Evolutionary conservation across 768 basidiomycete genomes (phyloP).

Genomic region (Coprinellus micaceus): DNA sequence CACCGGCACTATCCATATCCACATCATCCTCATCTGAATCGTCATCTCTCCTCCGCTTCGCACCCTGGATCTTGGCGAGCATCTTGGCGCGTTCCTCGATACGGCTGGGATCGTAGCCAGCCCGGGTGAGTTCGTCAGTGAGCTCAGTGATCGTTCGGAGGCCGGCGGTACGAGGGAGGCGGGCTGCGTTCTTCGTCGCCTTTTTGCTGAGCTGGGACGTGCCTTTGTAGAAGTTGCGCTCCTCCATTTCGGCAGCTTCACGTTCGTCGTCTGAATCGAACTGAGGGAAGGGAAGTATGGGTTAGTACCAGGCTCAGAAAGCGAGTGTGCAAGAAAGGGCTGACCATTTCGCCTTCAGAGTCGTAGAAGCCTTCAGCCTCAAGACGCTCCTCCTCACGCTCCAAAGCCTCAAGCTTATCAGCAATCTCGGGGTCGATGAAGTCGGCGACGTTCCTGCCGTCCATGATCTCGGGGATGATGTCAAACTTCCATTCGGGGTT

Average conservation of each 20-base stretch:
- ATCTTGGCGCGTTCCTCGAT: constrained; percentile 86
- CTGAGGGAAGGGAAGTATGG: constrained; percentile 27
- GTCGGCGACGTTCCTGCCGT: constrained; percentile 98
- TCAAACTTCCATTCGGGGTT: constrained; percentile 96
- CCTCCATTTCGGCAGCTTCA: constrained; percentile 57
- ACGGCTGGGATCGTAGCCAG: constrained; percentile 83
- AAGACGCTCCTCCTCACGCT: constrained; percentile 94
- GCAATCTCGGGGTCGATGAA: constrained; percentile 97
- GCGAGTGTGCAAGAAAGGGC: constrained; percentile 17
- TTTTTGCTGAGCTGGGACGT: constrained; percentile 78
- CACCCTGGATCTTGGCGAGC: constrained; percentile 69
- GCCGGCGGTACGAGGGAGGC: constrained; percentile 71
- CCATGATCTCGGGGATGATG: constrained; percentile 96
- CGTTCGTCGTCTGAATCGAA: constrained; percentile 75
- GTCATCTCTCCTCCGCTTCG: constrained; percentile 65
- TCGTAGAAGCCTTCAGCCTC: constrained; percentile 95
- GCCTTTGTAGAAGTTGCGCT: constrained; percentile 59
- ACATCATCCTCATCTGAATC: constrained; percentile 50
- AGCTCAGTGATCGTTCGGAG: constrained; percentile 73
- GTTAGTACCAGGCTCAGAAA: neutral
- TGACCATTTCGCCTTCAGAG: constrained; percentile 79
- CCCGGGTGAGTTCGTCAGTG: constrained; percentile 75
- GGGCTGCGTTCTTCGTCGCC: constrained; percentile 79
- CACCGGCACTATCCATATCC: constrained; percentile 57
- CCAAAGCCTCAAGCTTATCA: constrained; percentile 94